Evolutionary conservation across 164 flowering plant genomes (phyloP).

Genomic region (Hamamelis virginiana): DNA sequence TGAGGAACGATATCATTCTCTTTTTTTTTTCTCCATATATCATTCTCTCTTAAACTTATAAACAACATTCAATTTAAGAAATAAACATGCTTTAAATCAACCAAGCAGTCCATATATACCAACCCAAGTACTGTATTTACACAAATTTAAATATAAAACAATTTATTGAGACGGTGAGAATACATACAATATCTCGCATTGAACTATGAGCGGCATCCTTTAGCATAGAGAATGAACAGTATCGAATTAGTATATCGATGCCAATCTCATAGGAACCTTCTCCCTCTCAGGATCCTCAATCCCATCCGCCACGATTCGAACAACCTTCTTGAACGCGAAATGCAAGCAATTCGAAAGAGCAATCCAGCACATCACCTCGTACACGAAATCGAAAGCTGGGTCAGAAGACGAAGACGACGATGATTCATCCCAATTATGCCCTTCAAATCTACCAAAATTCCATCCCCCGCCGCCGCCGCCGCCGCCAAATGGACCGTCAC

Average conservation of each 20-base stretch:
- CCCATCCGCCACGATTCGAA: constrained; percentile 33
- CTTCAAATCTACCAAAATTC: constrained; percentile 50
- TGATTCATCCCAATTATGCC: constrained; percentile 49
- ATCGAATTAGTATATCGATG: constrained; percentile 36
- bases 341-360: constrained; percentile 80
- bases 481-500: constrained; percentile 35
- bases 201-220: background rate
- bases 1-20: too few species aligned
- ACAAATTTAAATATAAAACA: background rate
- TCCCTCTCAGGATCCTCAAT: constrained; percentile 43
- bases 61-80: too few species aligned
- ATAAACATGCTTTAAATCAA: background rate
- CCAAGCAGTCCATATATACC: background rate
- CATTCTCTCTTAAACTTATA: too few species aligned
- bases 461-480: constrained; percentile 55
- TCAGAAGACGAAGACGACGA: constrained; percentile 41
- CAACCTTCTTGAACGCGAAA: constrained; percentile 72
- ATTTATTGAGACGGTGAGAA: background rate
- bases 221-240: background rate
- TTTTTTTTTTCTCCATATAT: too few species aligned
- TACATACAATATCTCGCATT: constrained; percentile 6
- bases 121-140: background rate
- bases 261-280: constrained; percentile 46
- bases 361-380: constrained; percentile 80
- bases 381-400: constrained; percentile 71